phyloP scores from a whole-genome alignment of 768 basidiomycete genomes.

The Cyclocybe cylindracea region DNA sequence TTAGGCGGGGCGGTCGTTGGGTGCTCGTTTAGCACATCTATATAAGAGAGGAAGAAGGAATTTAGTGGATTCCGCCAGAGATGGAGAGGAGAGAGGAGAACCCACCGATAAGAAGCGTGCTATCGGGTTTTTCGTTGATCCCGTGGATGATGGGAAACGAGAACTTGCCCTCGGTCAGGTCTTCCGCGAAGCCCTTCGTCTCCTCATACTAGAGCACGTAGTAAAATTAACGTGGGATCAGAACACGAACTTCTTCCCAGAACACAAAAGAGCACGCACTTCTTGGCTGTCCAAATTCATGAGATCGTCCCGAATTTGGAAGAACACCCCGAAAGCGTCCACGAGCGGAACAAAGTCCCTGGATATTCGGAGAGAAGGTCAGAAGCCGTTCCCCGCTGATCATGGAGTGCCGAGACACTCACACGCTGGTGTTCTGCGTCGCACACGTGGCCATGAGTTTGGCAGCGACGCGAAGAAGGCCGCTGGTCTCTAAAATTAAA shows the following conservation, averaged over 20 bases:
- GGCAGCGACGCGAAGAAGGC: too few species aligned
- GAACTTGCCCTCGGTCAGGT: conserved; percentile 93
- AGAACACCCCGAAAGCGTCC: conserved; percentile 84
- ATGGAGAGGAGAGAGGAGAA: conserved; percentile 6
- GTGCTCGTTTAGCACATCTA: conserved; percentile 83
- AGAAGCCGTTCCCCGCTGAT: too few species aligned
- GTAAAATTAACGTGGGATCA: neutral
- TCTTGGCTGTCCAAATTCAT: conserved; percentile 87
- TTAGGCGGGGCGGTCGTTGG: conserved; percentile 76
- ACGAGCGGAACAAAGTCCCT: conserved; percentile 88
- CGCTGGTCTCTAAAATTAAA: too few species aligned
- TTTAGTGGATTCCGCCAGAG: neutral
- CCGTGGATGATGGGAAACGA: conserved; percentile 89
- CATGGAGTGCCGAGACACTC: too few species aligned
- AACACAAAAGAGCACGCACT: conserved; percentile 37
- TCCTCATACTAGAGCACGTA: conserved; percentile 57
- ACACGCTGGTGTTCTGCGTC: too few species aligned
- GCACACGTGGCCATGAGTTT: too few species aligned
- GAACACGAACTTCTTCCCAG: neutral
- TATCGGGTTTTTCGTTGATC: conserved; percentile 66
- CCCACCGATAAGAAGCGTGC: conserved; percentile 77
- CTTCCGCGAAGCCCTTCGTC: conserved; percentile 83
- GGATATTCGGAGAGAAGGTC: neutral
- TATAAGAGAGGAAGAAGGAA: neutral
- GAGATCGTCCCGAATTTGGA: conserved; percentile 90